Base-by-base conservation (phyloP, 2,329 filamentous ascomycete genomes). In the Xylariaceae sp. region DNA sequence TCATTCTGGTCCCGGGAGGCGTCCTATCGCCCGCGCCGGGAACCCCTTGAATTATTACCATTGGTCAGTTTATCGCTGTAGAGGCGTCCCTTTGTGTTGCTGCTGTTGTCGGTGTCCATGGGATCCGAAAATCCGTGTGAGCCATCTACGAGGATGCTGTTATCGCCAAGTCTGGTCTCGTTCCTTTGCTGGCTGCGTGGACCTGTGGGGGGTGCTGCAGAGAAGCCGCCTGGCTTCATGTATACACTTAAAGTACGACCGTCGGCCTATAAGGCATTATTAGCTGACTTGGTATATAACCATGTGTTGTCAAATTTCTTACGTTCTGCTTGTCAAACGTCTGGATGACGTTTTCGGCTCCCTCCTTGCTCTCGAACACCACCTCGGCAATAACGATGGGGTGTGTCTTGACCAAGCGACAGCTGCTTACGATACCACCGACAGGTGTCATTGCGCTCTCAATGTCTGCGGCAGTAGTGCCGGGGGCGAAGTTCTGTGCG, bases 281-380 rank as follows among this genome's bases (percentile, higher is more conserved):
- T 13, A 34, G 42, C 19, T 48, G 51, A 48, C 42, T 47, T 48
- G 49, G 48, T 48, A 28, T 45, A 28, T 41, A 39, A 18, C 36
- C 42, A 7, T 31, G 14, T 5, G 12, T 19, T 19, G 31, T 16
- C 11, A 45, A 36, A 5, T 7, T 28, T 71, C 83, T 60, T 67
- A 89, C 88, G 66, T 83, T 90, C 73, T 90, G 86, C 66, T 88
- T 84, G 70, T 94, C 86, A 69, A 93, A 93, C 3, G 80, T 88
- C 53, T 81, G 76, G 63, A 93, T 87, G 16, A 91, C 87, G 38
- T 79, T 81, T 61, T 93, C 85, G 3, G 88, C 89, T 38, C 86
- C 87, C 56, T 88, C 83, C 61, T 81, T 84, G 53, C 83, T 85
- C 57, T 84, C 79, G 65, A 93, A 91, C 5, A 86, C 77, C 66